Base-by-base conservation (phyloP, 2,329 filamentous ascomycete genomes). In the Diatrype stigma region DNA sequence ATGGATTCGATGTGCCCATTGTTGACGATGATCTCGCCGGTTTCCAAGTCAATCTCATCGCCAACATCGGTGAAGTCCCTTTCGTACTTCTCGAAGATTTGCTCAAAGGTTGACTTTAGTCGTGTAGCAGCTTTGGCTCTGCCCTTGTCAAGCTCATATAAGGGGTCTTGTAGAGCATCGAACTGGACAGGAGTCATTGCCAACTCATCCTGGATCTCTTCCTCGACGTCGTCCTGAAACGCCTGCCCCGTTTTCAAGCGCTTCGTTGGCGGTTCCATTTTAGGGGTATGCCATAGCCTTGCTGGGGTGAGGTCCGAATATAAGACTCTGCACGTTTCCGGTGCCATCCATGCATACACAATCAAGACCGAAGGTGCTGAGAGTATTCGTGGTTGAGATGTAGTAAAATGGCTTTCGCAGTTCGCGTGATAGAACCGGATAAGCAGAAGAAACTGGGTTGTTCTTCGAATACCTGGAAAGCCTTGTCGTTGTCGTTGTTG, bases 31-130 rank as follows among this genome's bases (percentile, higher is more conserved):
- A 97, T 84, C 52, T 89, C 77, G 49, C 90, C 91, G 0, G 89
- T 93, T 46, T 77, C 75, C 51, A 96, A 75, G 67, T 97, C 90
- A 61, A 97, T 91, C 71, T 96, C 91, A 68, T 97, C 93, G 49
- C 87, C 91, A 47, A 93, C 78, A 4, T 85, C 87, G 2, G 84
- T 84, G 63, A 96, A 96, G 66, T 96, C 88, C 56, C 79, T 85
- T 48, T 80, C 85, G 67, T 96, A 96, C 68, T 96, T 96, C 54
- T 87, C 82, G 65, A 96, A 96, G 50, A 97, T 96, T 50, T 82
- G 76, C 64, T 96, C 91, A 66, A 96, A 94, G 5, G 84, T 84
- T n/a, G 84, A 85, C 67, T 94, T 93, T 38, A 96, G 79, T 52
- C 84, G 84, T 56, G 78, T 73, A 55, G 89, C 85, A 51, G 90